Evolutionary conservation across 192 early-diverging fungal genomes (phyloP).

Genomic region (Mortierella antarctica): DNA sequence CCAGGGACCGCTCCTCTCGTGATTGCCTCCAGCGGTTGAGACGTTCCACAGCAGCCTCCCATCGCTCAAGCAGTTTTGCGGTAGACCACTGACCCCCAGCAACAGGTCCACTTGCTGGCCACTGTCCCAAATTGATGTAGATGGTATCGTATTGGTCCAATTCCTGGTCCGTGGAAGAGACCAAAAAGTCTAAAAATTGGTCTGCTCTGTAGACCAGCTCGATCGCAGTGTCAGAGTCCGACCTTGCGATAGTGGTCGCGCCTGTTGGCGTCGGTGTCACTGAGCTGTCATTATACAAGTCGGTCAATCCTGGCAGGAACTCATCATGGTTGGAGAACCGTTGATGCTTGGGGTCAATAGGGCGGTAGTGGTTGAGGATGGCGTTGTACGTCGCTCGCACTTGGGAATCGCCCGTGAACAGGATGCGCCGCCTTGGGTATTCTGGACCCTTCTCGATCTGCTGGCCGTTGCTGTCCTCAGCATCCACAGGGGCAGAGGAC

Average conservation of each 20-base stretch:
- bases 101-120: constrained; percentile 38
- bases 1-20: not conserved
- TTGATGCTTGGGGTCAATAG: constrained; percentile 5
- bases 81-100: constrained; percentile 42
- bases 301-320: not conserved
- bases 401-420: constrained; percentile 40
- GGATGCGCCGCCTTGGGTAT: constrained; percentile 17
- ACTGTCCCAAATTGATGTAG: constrained; percentile 36
- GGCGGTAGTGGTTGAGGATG: constrained; percentile 42
- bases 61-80: constrained; percentile 26
- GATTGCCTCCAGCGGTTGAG: constrained; percentile 26
- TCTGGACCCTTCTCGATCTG: not conserved
- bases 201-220: constrained; percentile 35
- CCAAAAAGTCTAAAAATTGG: constrained; percentile 28
- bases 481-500: not conserved
- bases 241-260: not conserved
- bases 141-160: constrained; percentile 31
- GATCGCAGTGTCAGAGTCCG: constrained; percentile 17
- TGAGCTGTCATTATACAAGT: not conserved
- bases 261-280: not conserved
- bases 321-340: constrained; percentile 17
- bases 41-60: constrained; percentile 12
- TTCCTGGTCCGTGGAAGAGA: constrained; percentile 16
- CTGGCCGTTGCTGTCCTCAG: not conserved
- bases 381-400: constrained; percentile 41